Percentiles rank a stretch among this genome's conserved stretches.
Conservation (phyloP, 1,139 yeast species). For the Saccharomyces pastorianus region DNA sequence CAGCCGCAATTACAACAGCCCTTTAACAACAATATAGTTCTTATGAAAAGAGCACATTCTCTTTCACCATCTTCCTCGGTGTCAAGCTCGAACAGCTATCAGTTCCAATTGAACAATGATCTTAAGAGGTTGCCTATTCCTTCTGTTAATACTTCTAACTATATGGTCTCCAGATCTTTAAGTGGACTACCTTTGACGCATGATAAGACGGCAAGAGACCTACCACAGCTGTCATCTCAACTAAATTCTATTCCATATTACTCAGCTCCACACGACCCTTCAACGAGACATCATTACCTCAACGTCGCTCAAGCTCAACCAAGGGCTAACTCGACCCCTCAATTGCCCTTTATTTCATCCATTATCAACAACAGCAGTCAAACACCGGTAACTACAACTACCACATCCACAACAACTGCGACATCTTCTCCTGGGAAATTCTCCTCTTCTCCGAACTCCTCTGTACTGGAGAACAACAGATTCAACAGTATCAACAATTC, state of each 20-base stretch:
- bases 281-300: neutral
- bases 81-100: neutral
- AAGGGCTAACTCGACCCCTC: neutral
- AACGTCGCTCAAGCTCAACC: neutral
- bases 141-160: neutral
- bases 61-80: neutral
- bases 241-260: neutral
- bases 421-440: neutral
- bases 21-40: neutral
- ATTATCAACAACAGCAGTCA: neutral
- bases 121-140: neutral
- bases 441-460: neutral
- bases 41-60: neutral
- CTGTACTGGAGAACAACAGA: neutral
- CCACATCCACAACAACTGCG: neutral
- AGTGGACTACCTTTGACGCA: neutral
- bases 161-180: neutral
- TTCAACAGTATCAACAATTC: neutral
- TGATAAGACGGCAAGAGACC: neutral
- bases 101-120: neutral
- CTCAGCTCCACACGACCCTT: neutral
- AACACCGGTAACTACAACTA: neutral
- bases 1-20: constrained; percentile 2
- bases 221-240: neutral
- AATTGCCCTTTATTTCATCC: neutral